These are phyloP conservation scores for Alternaria solani DNA, from an alignment of 2,329 filamentous ascomycete genomes.

Conservation along the genomic window DNA sequence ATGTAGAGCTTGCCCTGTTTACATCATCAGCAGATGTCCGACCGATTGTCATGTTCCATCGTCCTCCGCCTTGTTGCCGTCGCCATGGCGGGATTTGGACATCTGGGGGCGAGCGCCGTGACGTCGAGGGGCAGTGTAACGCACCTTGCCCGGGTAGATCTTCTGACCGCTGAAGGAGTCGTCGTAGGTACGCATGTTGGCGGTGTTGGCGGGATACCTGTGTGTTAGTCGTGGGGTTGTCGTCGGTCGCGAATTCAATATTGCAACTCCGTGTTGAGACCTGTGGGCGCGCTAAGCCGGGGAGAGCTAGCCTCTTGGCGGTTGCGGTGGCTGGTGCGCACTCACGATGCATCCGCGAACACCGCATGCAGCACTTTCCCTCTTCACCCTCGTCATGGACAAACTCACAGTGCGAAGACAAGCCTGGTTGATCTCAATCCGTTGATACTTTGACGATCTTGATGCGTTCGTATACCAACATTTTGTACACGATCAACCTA, in stretches of 20 bases:
- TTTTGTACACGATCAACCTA: not conserved
- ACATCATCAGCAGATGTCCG: slow-evolving; percentile 41
- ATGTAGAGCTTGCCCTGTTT: slow-evolving; percentile 97
- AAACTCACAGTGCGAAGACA: not conserved
- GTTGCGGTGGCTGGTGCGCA: slow-evolving; percentile 8
- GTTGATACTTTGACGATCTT: not conserved
- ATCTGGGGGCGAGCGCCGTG: slow-evolving; percentile 20
- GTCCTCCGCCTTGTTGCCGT: slow-evolving; percentile 21
- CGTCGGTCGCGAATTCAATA: slow-evolving; percentile 39
- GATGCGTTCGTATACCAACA: not conserved
- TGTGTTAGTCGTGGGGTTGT: slow-evolving; percentile 49
- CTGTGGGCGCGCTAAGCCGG: slow-evolving; percentile 29
- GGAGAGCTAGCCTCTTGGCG: slow-evolving; percentile 21
- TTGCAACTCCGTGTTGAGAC: slow-evolving; percentile 31
- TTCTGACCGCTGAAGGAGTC: slow-evolving; percentile 79
- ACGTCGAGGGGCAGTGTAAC: slow-evolving; percentile 41
- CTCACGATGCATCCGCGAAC: not conserved
- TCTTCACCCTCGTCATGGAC: not conserved
- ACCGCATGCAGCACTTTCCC: not conserved
- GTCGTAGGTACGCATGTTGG: slow-evolving; percentile 80
- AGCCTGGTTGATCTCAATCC: not conserved
- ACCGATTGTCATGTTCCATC: slow-evolving; percentile 14
- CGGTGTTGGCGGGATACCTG: slow-evolving; percentile 55
- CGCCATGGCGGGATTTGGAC: slow-evolving; percentile 35
- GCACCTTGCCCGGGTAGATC: slow-evolving; percentile 83